Percentiles rank a stretch among this genome's conserved stretches.
Conservation (phyloP, 257 asterid genomes). For the Plantago major region DNA sequence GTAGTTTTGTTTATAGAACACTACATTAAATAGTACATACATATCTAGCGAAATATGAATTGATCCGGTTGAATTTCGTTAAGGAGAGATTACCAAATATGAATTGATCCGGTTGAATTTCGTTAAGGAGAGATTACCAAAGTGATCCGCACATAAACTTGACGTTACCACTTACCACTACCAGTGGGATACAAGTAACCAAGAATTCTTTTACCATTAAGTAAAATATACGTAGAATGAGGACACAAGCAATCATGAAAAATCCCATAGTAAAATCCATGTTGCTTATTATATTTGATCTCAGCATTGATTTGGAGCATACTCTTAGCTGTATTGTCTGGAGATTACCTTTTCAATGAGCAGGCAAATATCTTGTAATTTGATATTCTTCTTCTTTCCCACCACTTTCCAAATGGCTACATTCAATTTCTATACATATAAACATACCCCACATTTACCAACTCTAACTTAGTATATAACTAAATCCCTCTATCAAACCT, state of each 20-base stretch:
- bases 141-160: no score
- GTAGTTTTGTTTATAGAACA: no score
- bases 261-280: conserved; percentile 6
- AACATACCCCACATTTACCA: conserved; percentile 21
- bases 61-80: no score
- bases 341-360: conserved; percentile 46
- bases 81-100: no score
- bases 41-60: no score
- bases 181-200: no score
- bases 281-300: conserved; percentile 20
- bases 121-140: no score
- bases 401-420: conserved; percentile 47
- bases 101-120: no score
- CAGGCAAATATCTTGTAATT: conserved; percentile 71
- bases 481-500: conserved; percentile 18
- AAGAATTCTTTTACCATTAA: no score
- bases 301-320: conserved; percentile 29
- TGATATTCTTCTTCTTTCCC: conserved; percentile 51
- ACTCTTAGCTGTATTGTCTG: conserved; percentile 65
- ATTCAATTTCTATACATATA: neutral
- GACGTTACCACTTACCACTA: no score
- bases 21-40: no score
- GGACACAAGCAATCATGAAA: neutral
- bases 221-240: no score
- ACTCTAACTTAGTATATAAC: conserved; percentile 12